Evolutionary conservation across 108 stramenopile species (phyloP).

Genomic region (Conticribra guillardii): DNA sequence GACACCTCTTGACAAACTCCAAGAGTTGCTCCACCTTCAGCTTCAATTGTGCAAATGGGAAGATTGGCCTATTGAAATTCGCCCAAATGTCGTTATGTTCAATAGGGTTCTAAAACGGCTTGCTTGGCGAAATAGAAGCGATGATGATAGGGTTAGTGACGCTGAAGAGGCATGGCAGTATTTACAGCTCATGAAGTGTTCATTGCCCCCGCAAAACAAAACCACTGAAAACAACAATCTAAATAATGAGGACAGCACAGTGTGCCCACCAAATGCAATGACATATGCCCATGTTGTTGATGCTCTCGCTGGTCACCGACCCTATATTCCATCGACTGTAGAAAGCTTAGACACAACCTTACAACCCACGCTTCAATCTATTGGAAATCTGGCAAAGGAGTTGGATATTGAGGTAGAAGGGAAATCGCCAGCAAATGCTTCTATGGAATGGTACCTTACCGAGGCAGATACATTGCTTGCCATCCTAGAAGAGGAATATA

Average conservation of each 20-base stretch:
- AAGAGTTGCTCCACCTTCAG: constrained; percentile 44
- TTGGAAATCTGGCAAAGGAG: constrained; percentile 11
- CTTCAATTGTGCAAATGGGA: constrained; percentile 45
- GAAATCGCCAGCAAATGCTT: constrained; percentile 1
- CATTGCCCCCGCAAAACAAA: too few species aligned
- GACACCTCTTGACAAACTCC: constrained; percentile 38
- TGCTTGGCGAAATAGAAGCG: constrained; percentile 14
- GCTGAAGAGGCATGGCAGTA: constrained; percentile 38
- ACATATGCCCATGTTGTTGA: constrained; percentile 36
- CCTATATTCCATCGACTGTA: constrained; percentile 5
- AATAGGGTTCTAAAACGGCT: constrained; percentile 45
- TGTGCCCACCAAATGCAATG: constrained; percentile 37
- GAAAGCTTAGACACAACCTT: not conserved
- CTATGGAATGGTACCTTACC: constrained; percentile 32
- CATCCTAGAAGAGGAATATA: constrained; percentile 27
- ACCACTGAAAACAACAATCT: too few species aligned
- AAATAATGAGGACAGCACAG: not conserved
- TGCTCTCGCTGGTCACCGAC: constrained; percentile 29
- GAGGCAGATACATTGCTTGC: constrained; percentile 39
- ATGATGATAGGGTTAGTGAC: constrained; percentile 10
- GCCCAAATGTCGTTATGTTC: constrained; percentile 32
- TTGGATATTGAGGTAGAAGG: constrained; percentile 18
- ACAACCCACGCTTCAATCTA: constrained; percentile 17
- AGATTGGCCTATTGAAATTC: constrained; percentile 34
- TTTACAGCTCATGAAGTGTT: constrained; percentile 36